These are phyloP conservation scores for Vitis rotundifolia DNA, from an alignment of 164 flowering plant species.

Conservation along the genomic window DNA sequence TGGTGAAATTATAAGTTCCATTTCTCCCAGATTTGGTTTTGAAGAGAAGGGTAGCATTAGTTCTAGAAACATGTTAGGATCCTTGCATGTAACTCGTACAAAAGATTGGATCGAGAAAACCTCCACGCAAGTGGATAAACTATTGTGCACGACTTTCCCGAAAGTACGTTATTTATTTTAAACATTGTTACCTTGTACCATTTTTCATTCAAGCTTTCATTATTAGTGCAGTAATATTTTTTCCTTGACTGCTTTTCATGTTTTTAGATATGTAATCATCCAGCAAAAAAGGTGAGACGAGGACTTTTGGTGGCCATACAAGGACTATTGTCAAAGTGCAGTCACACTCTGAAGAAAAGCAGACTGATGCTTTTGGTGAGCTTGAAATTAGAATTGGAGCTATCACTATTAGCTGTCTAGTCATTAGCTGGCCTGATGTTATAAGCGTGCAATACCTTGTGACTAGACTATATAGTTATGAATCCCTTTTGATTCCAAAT, in stretches of 20 bases:
- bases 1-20: conserved; percentile 15
- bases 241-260: not conserved
- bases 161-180: conserved; percentile 50
- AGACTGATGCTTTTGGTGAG: conserved; percentile 86
- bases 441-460: too few relatives aligned
- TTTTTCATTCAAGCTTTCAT: not conserved
- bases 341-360: conserved; percentile 57
- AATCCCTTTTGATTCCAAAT: too few relatives aligned
- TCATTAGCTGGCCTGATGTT: too few relatives aligned
- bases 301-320: conserved; percentile 65
- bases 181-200: not conserved
- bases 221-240: too few relatives aligned
- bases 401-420: not conserved
- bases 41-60: conserved; percentile 18
- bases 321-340: conserved; percentile 64
- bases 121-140: conserved; percentile 62
- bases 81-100: conserved; percentile 71
- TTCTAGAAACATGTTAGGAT: conserved; percentile 19
- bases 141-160: conserved; percentile 72
- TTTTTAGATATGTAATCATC: conserved; percentile 75
- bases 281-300: conserved; percentile 60
- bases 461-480: too few relatives aligned
- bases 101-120: conserved; percentile 82
- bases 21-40: conserved; percentile 10
- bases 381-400: not conserved